These are phyloP conservation scores for Zymoseptoria ardabiliae DNA, from an alignment of 2,329 filamentous ascomycete species.

Conservation along the genomic window DNA sequence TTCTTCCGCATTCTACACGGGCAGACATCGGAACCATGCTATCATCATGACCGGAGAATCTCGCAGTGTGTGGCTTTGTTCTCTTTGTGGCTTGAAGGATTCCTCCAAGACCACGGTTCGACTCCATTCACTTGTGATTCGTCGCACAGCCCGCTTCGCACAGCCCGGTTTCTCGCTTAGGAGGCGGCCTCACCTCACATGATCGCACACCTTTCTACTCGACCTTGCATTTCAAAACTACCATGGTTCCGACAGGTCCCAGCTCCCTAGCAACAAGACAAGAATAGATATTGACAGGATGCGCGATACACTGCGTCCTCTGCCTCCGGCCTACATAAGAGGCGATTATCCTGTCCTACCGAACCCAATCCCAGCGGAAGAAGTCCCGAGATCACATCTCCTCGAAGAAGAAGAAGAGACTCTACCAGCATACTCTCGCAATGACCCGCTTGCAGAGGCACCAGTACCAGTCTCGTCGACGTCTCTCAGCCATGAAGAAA, in stretches of 20 bases:
- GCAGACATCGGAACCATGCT: not conserved
- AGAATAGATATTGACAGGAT: not conserved
- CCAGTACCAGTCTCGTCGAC: not conserved
- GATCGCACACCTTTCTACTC: not conserved
- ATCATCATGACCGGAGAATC: not conserved
- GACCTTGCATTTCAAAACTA: not conserved
- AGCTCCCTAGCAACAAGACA: too few species aligned
- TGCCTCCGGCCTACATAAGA: not conserved
- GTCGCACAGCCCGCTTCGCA: not conserved
- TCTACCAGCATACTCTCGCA: not conserved
- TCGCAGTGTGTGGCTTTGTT: not conserved
- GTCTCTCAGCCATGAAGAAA: not conserved
- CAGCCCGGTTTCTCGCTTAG: not conserved
- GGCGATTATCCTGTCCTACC: not conserved
- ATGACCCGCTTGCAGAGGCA: not conserved
- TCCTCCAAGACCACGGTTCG: not conserved
- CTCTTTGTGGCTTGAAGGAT: not conserved
- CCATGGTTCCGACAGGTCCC: not conserved
- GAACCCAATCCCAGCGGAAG: not conserved
- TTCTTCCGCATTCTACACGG: too few species aligned
- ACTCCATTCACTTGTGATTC: not conserved
- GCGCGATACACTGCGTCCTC: not conserved
- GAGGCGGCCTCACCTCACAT: not conserved
- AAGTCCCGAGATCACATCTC: not conserved
- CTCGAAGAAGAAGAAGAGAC: not conserved